Percentiles rank a stretch among this genome's conserved stretches.
Evolutionary conservation across 352 stramenopile genomes (phyloP).

Genomic region (Elongisporangium anandrum): DNA sequence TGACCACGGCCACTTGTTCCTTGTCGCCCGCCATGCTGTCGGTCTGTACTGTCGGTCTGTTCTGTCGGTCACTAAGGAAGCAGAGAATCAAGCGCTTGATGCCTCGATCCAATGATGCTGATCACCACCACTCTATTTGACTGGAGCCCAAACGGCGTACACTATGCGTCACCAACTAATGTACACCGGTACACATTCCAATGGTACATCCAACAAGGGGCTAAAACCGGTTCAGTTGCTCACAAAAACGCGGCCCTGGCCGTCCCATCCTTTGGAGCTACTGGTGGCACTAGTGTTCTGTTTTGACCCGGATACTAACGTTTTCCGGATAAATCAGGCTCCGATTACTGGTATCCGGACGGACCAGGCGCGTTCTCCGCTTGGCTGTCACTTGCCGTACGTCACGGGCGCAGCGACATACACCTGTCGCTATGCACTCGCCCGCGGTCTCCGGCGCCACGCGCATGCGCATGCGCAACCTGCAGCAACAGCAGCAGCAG

Average conservation of each 20-base stretch:
- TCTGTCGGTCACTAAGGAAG: not conserved
- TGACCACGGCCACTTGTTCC: conserved; percentile 12
- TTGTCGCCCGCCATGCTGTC: not conserved
- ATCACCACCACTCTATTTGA: conserved; percentile 1
- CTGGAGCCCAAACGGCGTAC: not conserved
- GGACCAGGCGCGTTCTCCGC: conserved; percentile 1
- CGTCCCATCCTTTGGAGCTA: not conserved
- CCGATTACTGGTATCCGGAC: not conserved
- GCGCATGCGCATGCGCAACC: conserved; percentile 27
- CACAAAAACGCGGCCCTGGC: too few species aligned
- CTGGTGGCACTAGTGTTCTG: not conserved
- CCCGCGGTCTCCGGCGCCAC: conserved; percentile 57
- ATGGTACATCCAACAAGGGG: too few species aligned
- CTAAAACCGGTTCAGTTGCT: too few species aligned
- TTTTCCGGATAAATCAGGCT: conserved; percentile 1
- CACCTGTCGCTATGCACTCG: conserved; percentile 36
- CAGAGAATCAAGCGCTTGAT: not conserved
- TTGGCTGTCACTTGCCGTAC: not conserved
- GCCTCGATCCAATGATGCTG: not conserved
- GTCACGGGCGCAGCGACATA: not conserved
- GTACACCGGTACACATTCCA: too few species aligned
- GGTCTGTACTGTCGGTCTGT: conserved; percentile 1
- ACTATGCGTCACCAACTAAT: not conserved
- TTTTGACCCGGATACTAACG: not conserved
- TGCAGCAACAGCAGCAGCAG: conserved; percentile 4